Base-by-base conservation (phyloP, 1,284 basidiomycete genomes). In the Rhodotorula sp. region DNA sequence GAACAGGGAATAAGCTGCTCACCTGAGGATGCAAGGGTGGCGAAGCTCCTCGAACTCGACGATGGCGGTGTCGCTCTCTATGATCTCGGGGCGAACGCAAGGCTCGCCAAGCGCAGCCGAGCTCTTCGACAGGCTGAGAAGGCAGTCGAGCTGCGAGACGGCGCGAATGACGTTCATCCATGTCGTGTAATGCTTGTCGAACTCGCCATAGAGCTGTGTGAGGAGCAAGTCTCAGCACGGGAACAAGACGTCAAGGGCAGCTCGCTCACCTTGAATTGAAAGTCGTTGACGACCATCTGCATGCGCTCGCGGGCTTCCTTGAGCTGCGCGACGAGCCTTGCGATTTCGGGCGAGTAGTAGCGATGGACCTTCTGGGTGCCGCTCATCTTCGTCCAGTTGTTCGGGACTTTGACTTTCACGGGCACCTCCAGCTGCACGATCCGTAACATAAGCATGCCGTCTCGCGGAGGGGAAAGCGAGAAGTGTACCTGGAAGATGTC, bases 291-390 rank as follows among this genome's bases (percentile, higher is more conserved):
- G 10, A 87, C 87, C 2, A 86, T 85, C 65, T 85, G 89, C 54
- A 89, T 88, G 63, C 87, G 92, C 81, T 98, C 94, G 44, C 91
- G 86, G 6, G 91, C 92, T 81, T 98, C 94, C 80, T 97, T 96
- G 55, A 95, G 84, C 65, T 86, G 82, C 47, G 91, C 87, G 64
- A 97, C 87, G 31, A 87, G 86, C 5, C 85, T 78, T 65, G 87
- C 85, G 1, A 93, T 85, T 30, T 88, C 84, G 0, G 89, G 88
- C 4, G 92, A 89, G 22, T 87, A 82, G 83, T 89, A 97, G 20
- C 94, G 88, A 28, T 84, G 83, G 70, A 85, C 85, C 37, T 70
- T 59, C 83, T 95, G 93, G 1, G 90, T 94, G 22, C 86, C 84
- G n/a, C 86, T 84, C 64, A 85, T 86, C 80, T 94, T 92, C 18